Evolutionary conservation across 257 asterid genomes (phyloP), one percentile per base, ranked within the genome.

Genomic region (Handroanthus guayacan): DNA sequence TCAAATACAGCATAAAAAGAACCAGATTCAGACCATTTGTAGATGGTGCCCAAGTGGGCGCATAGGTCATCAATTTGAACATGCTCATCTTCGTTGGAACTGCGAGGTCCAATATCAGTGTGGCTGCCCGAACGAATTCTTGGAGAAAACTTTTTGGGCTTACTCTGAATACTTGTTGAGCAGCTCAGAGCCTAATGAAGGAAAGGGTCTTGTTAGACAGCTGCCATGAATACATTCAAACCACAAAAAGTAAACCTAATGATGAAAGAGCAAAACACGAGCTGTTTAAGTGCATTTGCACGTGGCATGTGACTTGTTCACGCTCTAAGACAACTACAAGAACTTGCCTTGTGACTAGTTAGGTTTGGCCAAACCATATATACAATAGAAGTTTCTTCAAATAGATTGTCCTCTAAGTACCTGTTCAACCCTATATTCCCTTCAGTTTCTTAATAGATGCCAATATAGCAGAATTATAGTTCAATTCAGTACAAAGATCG

Each of bases 1-100:
- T 95, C 99, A 43, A 95, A 95, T 52, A 95, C 91, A 16, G 94
- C 99, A 63, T 92, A 95, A 60, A 95, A 91, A 2, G 99, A 84
- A 70, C 92, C 78, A 3, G 97, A 90, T 58, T 85, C 81, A 48
- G 97, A 78, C 97, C 96, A 95, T 55, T 62, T 74, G 82, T 67
- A 86, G 13, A 67, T 87, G 79, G 91, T 44, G 9, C 93, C 96
- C 85, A 95, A 71, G 60, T 86, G 89, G 36, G 86, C 70, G 67
- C 86, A 79, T 45, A 95, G 86, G 79, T 95, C 91, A 67, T 95
- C 99, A 31, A 95, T 84, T 25, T 87, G 83, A 66, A 95, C 84
- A 75, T 91, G 97, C 72, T 88, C 92, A 48, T 95, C 99, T 81
- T 95, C 98, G 65, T 92, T 95, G 62, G 79, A 87, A 34, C 85